These are phyloP conservation scores for Monosporascus sp. DNA, from an alignment of 2,329 filamentous ascomycete species.

Conservation along the genomic window DNA sequence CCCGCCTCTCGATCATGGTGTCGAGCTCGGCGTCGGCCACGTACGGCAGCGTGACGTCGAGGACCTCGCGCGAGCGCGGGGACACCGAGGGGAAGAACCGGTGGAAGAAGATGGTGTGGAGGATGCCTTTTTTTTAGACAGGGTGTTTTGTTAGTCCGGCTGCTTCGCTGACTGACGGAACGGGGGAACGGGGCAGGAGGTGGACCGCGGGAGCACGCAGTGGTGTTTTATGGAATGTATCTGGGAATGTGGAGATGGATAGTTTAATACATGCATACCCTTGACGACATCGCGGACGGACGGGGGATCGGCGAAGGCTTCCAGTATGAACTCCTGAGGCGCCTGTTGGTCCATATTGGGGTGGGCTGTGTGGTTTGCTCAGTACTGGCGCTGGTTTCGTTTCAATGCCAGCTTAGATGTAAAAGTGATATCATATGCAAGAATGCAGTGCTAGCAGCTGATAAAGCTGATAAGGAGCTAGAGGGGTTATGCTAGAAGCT, in stretches of 20 bases:
- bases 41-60: constrained; percentile 84
- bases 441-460: not conserved
- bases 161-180: not conserved
- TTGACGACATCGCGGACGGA: constrained; percentile 90
- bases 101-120: constrained; percentile 98
- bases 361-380: not conserved
- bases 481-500: too few relatives aligned
- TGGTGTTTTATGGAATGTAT: not conserved
- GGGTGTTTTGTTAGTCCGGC: constrained; percentile 8
- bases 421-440: not conserved
- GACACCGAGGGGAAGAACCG: constrained; percentile 87
- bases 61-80: constrained; percentile 79
- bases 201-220: not conserved
- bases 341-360: constrained; percentile 43
- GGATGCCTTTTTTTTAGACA: constrained; percentile 59
- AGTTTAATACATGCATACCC: constrained; percentile 45
- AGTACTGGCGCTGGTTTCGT: not conserved
- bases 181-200: not conserved
- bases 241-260: not conserved
- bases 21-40: constrained; percentile 88
- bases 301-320: constrained; percentile 85
- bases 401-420: not conserved
- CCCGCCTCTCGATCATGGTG: constrained; percentile 86
- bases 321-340: constrained; percentile 85
- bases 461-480: not conserved